These are phyloP conservation scores for Mycena albidolilacea DNA, from an alignment of 768 basidiomycete genomes.

Conservation along the genomic window DNA sequence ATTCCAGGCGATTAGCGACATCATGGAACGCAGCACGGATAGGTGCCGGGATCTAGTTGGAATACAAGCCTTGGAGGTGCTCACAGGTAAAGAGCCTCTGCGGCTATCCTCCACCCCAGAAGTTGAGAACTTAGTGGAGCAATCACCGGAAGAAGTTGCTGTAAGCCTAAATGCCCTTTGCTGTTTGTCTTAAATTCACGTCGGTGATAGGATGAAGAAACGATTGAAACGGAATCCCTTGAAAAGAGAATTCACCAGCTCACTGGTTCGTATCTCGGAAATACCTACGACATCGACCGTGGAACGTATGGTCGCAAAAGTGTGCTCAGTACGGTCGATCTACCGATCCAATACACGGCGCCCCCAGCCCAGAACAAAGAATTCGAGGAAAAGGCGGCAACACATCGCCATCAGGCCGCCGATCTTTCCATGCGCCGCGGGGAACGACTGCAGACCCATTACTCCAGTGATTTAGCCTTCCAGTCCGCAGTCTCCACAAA, in stretches of 20 bases:
- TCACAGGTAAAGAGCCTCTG: slow-evolving; percentile 1
- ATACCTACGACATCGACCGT: slow-evolving; percentile 17
- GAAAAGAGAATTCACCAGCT: slow-evolving; percentile 6
- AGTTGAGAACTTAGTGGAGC: slow-evolving; percentile 5
- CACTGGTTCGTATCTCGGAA: slow-evolving; percentile 13
- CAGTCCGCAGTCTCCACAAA: slow-evolving; percentile 17
- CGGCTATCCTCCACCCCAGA: neutral
- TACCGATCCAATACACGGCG: neutral
- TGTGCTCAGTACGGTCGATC: slow-evolving; percentile 6
- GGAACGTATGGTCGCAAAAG: slow-evolving; percentile 23
- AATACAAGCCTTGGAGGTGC: neutral
- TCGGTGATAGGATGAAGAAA: slow-evolving; percentile 1
- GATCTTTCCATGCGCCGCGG: neutral
- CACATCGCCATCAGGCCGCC: slow-evolving; percentile 3
- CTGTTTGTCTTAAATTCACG: neutral
- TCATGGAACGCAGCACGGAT: neutral
- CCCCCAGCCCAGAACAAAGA: neutral
- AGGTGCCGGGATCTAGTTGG: neutral
- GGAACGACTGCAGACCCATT: slow-evolving; percentile 2
- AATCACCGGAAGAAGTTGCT: neutral
- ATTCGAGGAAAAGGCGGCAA: slow-evolving; percentile 11
- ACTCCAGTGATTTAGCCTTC: slow-evolving; percentile 16
- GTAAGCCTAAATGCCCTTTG: neutral
- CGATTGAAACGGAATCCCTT: neutral
- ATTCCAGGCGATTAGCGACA: slow-evolving; percentile 4